phyloP scores from a whole-genome alignment of 139 green algal genomes.

The Haematococcus sp. region DNA sequence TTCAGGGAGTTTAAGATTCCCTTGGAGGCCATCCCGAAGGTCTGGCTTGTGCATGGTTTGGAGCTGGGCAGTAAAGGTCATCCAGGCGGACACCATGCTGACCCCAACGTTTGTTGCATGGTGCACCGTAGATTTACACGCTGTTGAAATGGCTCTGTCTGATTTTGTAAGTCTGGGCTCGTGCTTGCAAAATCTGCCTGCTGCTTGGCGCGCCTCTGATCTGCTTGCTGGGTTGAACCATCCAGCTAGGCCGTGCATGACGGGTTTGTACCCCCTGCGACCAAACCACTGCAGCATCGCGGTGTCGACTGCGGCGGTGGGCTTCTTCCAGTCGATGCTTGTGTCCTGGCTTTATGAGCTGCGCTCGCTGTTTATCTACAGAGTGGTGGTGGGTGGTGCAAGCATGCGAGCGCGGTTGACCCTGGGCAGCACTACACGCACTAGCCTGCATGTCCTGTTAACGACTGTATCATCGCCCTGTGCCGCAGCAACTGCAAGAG shows the following conservation, averaged over 20 bases:
- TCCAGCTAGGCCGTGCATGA: background rate
- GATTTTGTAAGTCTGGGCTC: constrained; percentile 16
- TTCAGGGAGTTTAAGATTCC: background rate
- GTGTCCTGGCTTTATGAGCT: constrained; percentile 50
- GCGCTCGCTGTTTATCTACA: constrained; percentile 23
- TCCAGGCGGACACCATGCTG: no score
- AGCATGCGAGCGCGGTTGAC: background rate
- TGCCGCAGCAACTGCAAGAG: constrained; percentile 18
- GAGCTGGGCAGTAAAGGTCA: no score
- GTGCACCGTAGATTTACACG: constrained; percentile 21
- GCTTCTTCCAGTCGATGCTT: constrained; percentile 54
- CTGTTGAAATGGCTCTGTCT: constrained; percentile 41
- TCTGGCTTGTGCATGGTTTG: no score
- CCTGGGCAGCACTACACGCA: background rate
- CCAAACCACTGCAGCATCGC: constrained; percentile 31
- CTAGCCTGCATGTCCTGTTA: background rate
- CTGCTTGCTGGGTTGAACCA: background rate
- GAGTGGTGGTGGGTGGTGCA: constrained; percentile 15
- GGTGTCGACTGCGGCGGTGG: constrained; percentile 43
- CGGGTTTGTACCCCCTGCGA: background rate
- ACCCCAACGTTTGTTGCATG: no score
- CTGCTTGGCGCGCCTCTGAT: background rate
- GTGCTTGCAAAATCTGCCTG: background rate
- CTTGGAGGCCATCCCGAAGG: background rate
- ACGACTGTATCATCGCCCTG: background rate